Evolutionary conservation across 768 basidiomycete species (phyloP).

Genomic region (Mycena vulgaris): DNA sequence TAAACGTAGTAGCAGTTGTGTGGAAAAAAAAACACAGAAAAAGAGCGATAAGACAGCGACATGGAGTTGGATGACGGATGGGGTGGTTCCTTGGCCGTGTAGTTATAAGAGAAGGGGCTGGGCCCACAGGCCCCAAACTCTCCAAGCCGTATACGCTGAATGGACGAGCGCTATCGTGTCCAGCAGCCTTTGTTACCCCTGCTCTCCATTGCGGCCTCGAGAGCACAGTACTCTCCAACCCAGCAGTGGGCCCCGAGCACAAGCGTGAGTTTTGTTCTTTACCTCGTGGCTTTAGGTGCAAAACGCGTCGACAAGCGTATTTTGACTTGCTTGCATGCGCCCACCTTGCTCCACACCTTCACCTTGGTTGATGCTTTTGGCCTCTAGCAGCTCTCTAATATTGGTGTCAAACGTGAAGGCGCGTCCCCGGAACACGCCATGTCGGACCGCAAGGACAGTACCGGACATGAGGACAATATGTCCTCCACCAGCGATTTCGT

Average conservation of each 20-base stretch:
- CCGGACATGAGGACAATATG: conserved; percentile 75
- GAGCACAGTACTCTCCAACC: conserved; percentile 36
- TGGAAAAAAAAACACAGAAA: conserved; percentile 14
- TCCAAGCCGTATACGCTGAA: conserved; percentile 6
- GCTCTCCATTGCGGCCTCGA: conserved; percentile 38
- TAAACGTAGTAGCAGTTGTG: neutral
- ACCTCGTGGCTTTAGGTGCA: neutral
- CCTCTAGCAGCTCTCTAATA: conserved; percentile 33
- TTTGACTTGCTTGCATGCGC: conserved; percentile 24
- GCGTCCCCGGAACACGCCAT: conserved; percentile 34
- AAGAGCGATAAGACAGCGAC: neutral
- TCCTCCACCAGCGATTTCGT: conserved; percentile 94
- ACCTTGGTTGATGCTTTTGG: conserved; percentile 28
- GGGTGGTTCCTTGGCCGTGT: neutral
- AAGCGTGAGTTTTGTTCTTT: conserved; percentile 30
- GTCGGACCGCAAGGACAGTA: conserved; percentile 33
- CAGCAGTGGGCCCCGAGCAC: conserved; percentile 32
- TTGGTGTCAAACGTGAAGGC: conserved; percentile 39
- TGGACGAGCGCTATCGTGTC: conserved; percentile 37
- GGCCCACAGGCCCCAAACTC: conserved; percentile 19
- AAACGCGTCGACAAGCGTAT: conserved; percentile 28
- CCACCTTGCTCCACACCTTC: neutral
- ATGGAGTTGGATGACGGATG: conserved; percentile 1
- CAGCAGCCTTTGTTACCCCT: conserved; percentile 39
- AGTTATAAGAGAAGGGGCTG: conserved; percentile 39